Base-by-base conservation (phyloP, 1,139 yeast genomes). In the Taphrina communis region DNA sequence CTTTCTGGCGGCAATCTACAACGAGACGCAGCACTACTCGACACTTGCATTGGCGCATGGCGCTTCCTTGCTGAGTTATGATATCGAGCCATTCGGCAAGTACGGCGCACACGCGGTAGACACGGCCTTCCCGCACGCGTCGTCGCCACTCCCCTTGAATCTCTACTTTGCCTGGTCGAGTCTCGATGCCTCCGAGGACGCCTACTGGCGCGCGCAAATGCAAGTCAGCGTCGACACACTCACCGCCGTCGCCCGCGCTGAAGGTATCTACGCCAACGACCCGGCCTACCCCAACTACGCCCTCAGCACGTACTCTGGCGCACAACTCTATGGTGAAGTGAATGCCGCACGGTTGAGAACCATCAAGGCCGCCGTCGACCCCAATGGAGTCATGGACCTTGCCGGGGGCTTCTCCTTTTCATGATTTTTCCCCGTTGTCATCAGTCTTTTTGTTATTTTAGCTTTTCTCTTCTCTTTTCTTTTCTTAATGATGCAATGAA, bases 211-310 rank as follows among this genome's bases (percentile, higher is more conserved):
- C 11, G 17, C 53, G 9, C 25, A n/a, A 19, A 59, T 59, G 63
- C 63, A 48, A 21, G 31, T 12, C 25, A 42, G 53, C n/a, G n/a
- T 59, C 17, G 63, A 46, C 1, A n/a, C 25, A 9, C 44, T 59
- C 44, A 59, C 50, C 7, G n/a, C 46, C n/a, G 63, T 59, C 25
- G 63, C 63, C 12, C 25, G 12, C 6, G 53, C 11, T 1, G 63
- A 59, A 44, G 63, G 63, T 9, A 59, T 59, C 42, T 59, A 46
- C 21, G 41, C 63, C 25, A 17, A 31, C 11, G 53, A 48, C 31
- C 21, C 36, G 25, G 51, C 42, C n/a, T 59, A 59, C 31, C 63
- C 63, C 25, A 59, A 59, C 12, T 59, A 59, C 44, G 63, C 63
- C 5, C 53, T 59, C 6, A n/a, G 19, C 31, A 59, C 63, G 8